phyloP scores from a whole-genome alignment of 2,329 filamentous ascomycete genomes.

The Cladosporium sp. region DNA sequence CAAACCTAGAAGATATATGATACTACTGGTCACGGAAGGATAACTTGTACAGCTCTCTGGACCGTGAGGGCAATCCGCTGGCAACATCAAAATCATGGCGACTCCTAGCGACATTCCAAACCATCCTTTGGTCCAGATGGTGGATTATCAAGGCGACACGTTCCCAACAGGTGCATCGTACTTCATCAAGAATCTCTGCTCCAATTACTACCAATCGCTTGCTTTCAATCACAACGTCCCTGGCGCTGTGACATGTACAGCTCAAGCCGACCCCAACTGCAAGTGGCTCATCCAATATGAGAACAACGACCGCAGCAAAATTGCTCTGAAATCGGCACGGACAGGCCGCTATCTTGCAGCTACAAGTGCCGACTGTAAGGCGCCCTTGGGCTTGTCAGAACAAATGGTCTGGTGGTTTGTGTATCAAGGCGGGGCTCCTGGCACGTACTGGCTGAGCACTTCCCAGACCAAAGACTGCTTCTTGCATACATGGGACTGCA shows the following conservation, averaged over 20 bases:
- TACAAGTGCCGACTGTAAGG: slow-evolving; percentile 3
- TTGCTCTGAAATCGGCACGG: slow-evolving; percentile 6
- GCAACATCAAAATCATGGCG: slow-evolving; percentile 3
- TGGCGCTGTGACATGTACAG: neutral
- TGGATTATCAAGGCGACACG: slow-evolving; percentile 13
- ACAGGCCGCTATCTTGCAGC: slow-evolving; percentile 10
- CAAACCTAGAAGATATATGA: too few relatives aligned
- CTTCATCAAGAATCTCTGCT: slow-evolving; percentile 14
- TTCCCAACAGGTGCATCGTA: slow-evolving; percentile 15
- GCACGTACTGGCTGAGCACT: slow-evolving; percentile 15
- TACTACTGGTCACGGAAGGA: too few relatives aligned
- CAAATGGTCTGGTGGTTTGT: slow-evolving; percentile 12
- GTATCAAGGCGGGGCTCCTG: slow-evolving; percentile 8
- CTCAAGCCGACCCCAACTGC: slow-evolving; percentile 10
- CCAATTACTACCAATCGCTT: slow-evolving; percentile 11
- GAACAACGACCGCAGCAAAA: slow-evolving; percentile 11
- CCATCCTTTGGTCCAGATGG: slow-evolving; percentile 9
- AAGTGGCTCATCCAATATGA: slow-evolving; percentile 16
- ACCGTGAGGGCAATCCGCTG: too few relatives aligned
- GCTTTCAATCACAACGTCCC: slow-evolving; percentile 8
- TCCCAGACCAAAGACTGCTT: slow-evolving; percentile 14
- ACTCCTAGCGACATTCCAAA: slow-evolving; percentile 14
- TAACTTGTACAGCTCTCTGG: too few relatives aligned
- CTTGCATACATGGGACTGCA: slow-evolving; percentile 9
- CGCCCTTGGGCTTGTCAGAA: slow-evolving; percentile 4